These are phyloP conservation scores for Starmerella khaoyaiensis DNA, from an alignment of 805 yeast species.

Conservation along the genomic window DNA sequence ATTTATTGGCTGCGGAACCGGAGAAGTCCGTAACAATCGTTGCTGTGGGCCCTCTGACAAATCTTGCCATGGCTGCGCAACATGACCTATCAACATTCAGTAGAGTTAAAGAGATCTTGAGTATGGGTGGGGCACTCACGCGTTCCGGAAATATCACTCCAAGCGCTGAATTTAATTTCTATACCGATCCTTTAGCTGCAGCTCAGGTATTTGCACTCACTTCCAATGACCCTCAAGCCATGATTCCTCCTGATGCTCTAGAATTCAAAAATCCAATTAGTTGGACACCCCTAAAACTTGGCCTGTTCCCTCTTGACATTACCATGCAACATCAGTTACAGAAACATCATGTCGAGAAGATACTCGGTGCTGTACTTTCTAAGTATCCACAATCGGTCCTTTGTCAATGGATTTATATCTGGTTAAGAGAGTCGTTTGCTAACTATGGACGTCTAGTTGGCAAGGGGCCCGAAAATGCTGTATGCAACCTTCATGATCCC, in stretches of 20 bases:
- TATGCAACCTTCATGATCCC: slow-evolving; percentile 31
- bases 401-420: slow-evolving; percentile 27
- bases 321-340: slow-evolving; percentile 26
- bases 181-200: slow-evolving; percentile 32
- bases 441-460: slow-evolving; percentile 20
- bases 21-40: slow-evolving; percentile 29
- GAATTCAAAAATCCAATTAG: slow-evolving; percentile 9
- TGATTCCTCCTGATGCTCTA: slow-evolving; percentile 23
- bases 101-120: slow-evolving; percentile 27
- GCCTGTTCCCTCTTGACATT: slow-evolving; percentile 31
- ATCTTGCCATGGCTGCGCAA: slow-evolving; percentile 32
- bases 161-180: slow-evolving; percentile 33
- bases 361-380: slow-evolving; percentile 12
- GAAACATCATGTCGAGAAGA: slow-evolving; percentile 17
- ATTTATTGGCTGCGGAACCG: slow-evolving; percentile 27
- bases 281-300: slow-evolving; percentile 24
- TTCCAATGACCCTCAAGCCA: slow-evolving; percentile 22
- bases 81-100: slow-evolving; percentile 29
- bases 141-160: slow-evolving; percentile 33
- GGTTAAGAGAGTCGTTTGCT: slow-evolving; percentile 24
- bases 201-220: slow-evolving; percentile 30
- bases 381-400: slow-evolving; percentile 23
- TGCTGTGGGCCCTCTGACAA: slow-evolving; percentile 33
- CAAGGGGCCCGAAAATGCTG: slow-evolving; percentile 18
- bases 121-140: slow-evolving; percentile 32